Evolutionary conservation across 306 rosid species (phyloP).

Genomic region (Pterocarpus macrocarpus): DNA sequence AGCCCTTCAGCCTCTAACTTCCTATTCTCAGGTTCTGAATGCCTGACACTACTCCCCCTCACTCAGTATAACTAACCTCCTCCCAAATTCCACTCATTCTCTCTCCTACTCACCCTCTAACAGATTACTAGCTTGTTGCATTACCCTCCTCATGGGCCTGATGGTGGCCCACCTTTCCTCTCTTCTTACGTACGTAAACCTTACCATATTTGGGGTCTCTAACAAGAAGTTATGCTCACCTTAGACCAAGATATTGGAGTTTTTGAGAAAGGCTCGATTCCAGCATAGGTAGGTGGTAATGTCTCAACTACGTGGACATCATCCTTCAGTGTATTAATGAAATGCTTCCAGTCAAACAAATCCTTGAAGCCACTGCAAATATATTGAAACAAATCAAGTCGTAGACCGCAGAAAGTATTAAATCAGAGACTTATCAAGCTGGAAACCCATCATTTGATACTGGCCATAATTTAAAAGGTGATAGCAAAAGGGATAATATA

Average conservation of each 20-base stretch:
- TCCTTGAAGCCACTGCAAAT: slow-evolving; percentile 90
- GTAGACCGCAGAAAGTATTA: slow-evolving; percentile 26
- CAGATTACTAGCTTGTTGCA: no score
- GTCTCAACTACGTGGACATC: slow-evolving; percentile 87
- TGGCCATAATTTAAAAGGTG: not conserved
- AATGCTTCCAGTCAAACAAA: slow-evolving; percentile 93
- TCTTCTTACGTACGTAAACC: no score
- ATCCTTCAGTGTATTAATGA: slow-evolving; percentile 79
- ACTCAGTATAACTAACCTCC: no score
- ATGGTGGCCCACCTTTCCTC: no score
- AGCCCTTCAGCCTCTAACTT: no score
- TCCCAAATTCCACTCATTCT: no score
- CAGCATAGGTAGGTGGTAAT: slow-evolving; percentile 75
- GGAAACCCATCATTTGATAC: slow-evolving; percentile 31
- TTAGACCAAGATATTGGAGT: slow-evolving; percentile 97
- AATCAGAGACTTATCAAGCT: slow-evolving; percentile 27
- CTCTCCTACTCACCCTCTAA: no score
- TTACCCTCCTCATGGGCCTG: no score
- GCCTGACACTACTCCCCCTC: no score
- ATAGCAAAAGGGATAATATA: not conserved
- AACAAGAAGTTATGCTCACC: slow-evolving; percentile 52
- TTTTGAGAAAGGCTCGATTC: slow-evolving; percentile 77
- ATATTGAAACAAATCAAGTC: slow-evolving; percentile 43
- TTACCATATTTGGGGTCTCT: no score
- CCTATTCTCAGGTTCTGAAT: no score